phyloP scores from a whole-genome alignment of 768 basidiomycete species.

The Dentipellis fragilis region DNA sequence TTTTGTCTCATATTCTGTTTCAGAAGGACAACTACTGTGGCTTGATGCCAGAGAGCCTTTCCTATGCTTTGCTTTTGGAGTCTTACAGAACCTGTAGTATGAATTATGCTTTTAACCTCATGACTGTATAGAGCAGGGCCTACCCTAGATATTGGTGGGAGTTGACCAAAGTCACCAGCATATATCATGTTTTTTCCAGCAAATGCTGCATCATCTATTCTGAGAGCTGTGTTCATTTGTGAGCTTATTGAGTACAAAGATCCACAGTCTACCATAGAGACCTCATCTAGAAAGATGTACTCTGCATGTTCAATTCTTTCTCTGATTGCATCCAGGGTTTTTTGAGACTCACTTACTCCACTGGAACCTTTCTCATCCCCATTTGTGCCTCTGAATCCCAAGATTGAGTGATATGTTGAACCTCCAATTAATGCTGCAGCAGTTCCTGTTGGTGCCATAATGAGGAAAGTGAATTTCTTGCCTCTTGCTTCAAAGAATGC shows the following conservation, averaged over 20 bases:
- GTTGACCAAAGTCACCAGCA: constrained; percentile 36
- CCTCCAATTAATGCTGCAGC: constrained; percentile 13
- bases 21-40: no score
- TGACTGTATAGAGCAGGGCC: constrained; percentile 15
- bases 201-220: constrained; percentile 17
- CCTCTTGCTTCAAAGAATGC: no score
- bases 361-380: background rate
- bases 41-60: no score
- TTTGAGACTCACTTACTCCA: no score
- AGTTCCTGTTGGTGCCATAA: constrained; percentile 14
- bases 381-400: constrained; percentile 3
- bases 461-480: constrained; percentile 4
- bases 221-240: constrained; percentile 12
- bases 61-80: no score
- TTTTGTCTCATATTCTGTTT: no score
- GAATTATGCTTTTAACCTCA: background rate
- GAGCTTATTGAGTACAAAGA: constrained; percentile 19
- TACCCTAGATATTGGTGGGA: constrained; percentile 26
- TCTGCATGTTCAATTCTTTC: constrained; percentile 18
- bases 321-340: background rate
- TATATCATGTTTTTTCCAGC: constrained; percentile 34
- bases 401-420: constrained; percentile 15
- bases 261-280: constrained; percentile 30
- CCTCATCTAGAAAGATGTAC: constrained; percentile 33
- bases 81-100: background rate